A percentile compares a stretch with the other conserved stretches of the same genome.
Evolutionary conservation across 495 filamentous ascomycete species (phyloP).

Genomic region (Aspergillus cristatus): DNA sequence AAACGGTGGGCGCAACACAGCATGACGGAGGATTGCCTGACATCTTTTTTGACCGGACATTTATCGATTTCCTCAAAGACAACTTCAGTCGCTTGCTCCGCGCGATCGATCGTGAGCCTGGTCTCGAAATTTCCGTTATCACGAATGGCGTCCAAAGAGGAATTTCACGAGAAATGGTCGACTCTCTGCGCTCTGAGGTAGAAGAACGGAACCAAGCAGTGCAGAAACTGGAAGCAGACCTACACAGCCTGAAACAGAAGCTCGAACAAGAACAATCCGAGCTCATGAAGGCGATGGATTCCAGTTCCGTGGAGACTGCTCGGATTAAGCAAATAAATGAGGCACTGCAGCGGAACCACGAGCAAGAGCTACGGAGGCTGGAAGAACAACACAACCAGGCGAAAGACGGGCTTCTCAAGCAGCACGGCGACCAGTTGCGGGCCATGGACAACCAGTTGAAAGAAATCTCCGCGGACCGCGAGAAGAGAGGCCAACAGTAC

Average conservation of each 20-base stretch:
- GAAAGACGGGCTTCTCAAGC: slow-evolving; percentile 36
- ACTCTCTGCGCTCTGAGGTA: slow-evolving; percentile 68
- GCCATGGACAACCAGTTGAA: slow-evolving; percentile 39
- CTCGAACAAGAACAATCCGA: slow-evolving; percentile 72
- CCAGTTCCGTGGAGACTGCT: slow-evolving; percentile 51
- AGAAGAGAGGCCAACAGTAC: slow-evolving; percentile 37
- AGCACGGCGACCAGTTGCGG: slow-evolving; percentile 41
- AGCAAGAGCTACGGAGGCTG: slow-evolving; percentile 42
- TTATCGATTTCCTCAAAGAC: slow-evolving; percentile 92
- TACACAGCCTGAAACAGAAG: slow-evolving; percentile 57
- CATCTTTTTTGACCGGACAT: slow-evolving; percentile 75
- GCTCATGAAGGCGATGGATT: slow-evolving; percentile 63
- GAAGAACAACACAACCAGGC: slow-evolving; percentile 37
- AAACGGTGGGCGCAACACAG: slow-evolving; percentile 48
- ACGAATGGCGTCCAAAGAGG: slow-evolving; percentile 74
- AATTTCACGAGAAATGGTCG: slow-evolving; percentile 73
- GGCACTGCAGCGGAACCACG: slow-evolving; percentile 60
- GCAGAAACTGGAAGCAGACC: slow-evolving; percentile 56
- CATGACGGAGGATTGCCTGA: slow-evolving; percentile 59
- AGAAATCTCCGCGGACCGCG: slow-evolving; percentile 41
- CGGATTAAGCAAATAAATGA: slow-evolving; percentile 62
- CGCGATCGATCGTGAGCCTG: slow-evolving; percentile 87
- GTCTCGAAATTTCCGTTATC: slow-evolving; percentile 68
- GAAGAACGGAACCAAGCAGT: slow-evolving; percentile 62
- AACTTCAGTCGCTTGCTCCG: slow-evolving; percentile 81